phyloP scores from a whole-genome alignment of 1,139 yeast species.

The Suhomyces terraborum region DNA sequence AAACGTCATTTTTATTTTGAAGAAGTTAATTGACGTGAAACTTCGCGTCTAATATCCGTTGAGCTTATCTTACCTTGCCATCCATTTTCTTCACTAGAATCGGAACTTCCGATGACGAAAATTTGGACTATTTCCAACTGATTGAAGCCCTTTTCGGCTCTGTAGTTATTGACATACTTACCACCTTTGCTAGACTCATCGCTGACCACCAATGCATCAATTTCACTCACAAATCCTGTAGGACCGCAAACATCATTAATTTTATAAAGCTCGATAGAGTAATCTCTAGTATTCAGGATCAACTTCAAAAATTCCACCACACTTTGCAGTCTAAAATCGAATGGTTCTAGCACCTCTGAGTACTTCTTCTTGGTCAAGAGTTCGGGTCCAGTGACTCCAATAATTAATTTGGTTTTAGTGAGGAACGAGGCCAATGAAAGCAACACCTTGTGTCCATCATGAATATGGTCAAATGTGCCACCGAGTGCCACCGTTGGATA shows the following conservation, averaged over 20 bases:
- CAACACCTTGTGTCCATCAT: conserved; percentile 90
- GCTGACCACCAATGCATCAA: conserved; percentile 80
- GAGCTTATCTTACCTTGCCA: conserved; percentile 84
- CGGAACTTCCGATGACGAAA: conserved; percentile 65
- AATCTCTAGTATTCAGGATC: conserved; percentile 27
- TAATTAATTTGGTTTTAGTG: conserved; percentile 55
- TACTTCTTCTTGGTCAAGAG: conserved; percentile 74
- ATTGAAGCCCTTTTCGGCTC: conserved; percentile 58
- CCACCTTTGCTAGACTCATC: conserved; percentile 82
- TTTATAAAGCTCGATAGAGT: conserved; percentile 46
- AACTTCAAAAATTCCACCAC: conserved; percentile 52
- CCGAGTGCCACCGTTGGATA: conserved; percentile 63
- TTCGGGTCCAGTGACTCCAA: conserved; percentile 85
- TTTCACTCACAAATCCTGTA: conserved; percentile 73
- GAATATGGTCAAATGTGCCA: conserved; percentile 96
- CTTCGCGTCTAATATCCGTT: conserved; percentile 50
- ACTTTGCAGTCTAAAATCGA: conserved; percentile 47
- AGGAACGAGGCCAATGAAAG: conserved; percentile 72
- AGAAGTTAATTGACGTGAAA: neutral
- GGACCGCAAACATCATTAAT: conserved; percentile 94
- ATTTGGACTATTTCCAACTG: conserved; percentile 60
- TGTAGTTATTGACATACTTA: conserved; percentile 61
- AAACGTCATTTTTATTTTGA: neutral
- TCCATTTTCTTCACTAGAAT: conserved; percentile 37
- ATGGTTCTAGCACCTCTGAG: conserved; percentile 64